Base-by-base conservation (phyloP, 371 early-diverging fungal species). In the Mortierella sp. region DNA sequence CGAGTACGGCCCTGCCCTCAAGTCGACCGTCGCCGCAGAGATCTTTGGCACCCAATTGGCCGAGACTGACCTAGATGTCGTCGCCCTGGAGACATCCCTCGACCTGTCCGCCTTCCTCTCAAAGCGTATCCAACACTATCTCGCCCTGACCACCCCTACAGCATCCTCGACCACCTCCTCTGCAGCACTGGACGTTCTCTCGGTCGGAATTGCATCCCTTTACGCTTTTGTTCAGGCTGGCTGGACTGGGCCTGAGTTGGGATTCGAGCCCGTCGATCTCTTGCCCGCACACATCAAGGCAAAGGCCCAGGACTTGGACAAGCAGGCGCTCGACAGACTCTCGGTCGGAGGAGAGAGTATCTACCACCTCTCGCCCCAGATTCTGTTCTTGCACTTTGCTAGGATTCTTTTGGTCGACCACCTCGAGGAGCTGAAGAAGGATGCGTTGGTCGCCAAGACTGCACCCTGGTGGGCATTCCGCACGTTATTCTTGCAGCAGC, bases 311-410 rank as follows among this genome's bases (percentile, higher is more conserved):
- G 89, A 88, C 37, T 70, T 90, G 48, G 71, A 85, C 5, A 66
- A 72, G 41, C 70, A 71, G 34, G 72, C 76, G 29, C 66, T 90
- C 2, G 74, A 76, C 64, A 66, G 79, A 0, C 89, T 97, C 41
- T 88, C 92, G 31, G 92, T 86, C 5, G 97, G 97, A 75, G 93
- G 95, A 68, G 99, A 98, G 82, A 93, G 93, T 65, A 93, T 91
- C 8, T 98, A 97, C 85, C 92, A 92, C 64, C 86, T 97, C 47
- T 89, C 95, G 1, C 90, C 92, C 11, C 86, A 90, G 14, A 90
- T 96, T 7, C 80, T 92, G 47, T 91, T 94, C 43, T 85, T 98
- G 65, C 85, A 88, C 13, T 77, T 94, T 37, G 93, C 97, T 0
- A 80, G 88, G 41, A 76, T 87, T 14, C 80, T 97, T 67, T 85